phyloP scores from a whole-genome alignment of 192 early-diverging fungal species.

The Physocladia obscura region DNA sequence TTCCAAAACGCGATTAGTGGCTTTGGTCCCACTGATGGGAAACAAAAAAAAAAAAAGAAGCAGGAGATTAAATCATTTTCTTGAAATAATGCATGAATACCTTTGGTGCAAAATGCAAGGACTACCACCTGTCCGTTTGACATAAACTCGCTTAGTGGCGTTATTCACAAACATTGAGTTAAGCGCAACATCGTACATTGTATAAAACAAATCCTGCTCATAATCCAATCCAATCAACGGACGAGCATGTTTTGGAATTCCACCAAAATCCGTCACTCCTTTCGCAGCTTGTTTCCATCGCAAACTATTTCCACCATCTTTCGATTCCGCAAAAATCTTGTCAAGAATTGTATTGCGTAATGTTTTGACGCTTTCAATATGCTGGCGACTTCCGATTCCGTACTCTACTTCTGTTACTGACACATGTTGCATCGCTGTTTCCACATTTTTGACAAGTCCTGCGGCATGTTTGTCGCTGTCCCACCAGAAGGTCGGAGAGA shows the following conservation, averaged over 20 bases:
- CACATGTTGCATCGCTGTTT: not conserved
- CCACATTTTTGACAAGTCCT: not conserved
- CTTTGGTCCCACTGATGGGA: constrained; percentile 23
- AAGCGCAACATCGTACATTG: constrained; percentile 5
- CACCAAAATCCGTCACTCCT: not conserved
- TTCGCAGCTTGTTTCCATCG: not conserved
- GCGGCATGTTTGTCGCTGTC: not conserved
- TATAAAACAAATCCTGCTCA: constrained; percentile 32
- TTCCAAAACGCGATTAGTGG: constrained; percentile 15
- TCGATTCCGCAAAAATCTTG: not conserved
- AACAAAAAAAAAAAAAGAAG: no score
- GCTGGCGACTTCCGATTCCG: not conserved
- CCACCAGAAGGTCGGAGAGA: constrained; percentile 21
- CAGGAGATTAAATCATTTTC: no score
- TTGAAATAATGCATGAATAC: not conserved
- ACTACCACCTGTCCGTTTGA: constrained; percentile 8
- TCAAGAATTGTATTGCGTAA: not conserved
- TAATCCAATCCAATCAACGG: constrained; percentile 28
- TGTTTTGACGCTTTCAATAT: not conserved
- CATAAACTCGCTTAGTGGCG: not conserved
- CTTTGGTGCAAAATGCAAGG: constrained; percentile 34
- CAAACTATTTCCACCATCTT: not conserved
- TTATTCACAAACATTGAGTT: constrained; percentile 2
- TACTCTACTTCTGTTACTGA: not conserved
- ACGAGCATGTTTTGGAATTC: not conserved